Evolutionary conservation across 768 basidiomycete species (phyloP).

Genomic region (Rickenella mellea): DNA sequence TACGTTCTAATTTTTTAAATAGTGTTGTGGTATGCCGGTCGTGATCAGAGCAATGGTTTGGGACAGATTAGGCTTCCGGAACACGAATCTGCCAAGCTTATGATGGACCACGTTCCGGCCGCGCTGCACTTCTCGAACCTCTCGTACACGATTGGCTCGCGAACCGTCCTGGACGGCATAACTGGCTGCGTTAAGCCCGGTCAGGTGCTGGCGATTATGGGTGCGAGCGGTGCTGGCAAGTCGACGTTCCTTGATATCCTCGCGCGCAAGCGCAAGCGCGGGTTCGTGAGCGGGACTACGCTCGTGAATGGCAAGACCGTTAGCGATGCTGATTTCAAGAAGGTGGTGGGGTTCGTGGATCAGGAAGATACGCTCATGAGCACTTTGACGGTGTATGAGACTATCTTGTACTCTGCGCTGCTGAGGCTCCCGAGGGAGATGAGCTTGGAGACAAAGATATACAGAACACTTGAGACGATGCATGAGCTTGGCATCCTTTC

Average conservation of each 20-base stretch:
- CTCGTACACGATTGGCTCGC: constrained; percentile 63
- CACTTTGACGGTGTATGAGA: constrained; percentile 97
- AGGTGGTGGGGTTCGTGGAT: constrained; percentile 91
- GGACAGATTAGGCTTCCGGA: constrained; percentile 72
- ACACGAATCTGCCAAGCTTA: constrained; percentile 71
- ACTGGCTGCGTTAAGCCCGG: constrained; percentile 82
- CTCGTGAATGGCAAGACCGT: constrained; percentile 84
- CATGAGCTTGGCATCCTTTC: constrained; percentile 89
- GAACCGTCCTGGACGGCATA: constrained; percentile 69
- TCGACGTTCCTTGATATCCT: constrained; percentile 95
- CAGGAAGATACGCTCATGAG: constrained; percentile 98
- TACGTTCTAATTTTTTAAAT: constrained; percentile 7
- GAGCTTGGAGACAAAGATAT: constrained; percentile 92
- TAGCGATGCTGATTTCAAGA: constrained; percentile 63
- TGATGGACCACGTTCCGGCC: constrained; percentile 92
- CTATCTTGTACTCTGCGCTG: constrained; percentile 87
- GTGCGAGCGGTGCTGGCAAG: constrained; percentile 93
- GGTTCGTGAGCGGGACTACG: constrained; percentile 60
- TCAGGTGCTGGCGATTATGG: constrained; percentile 92
- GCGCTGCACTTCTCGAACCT: constrained; percentile 84
- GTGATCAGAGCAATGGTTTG: constrained; percentile 54
- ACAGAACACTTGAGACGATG: constrained; percentile 90
- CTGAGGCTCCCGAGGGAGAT: constrained; percentile 88
- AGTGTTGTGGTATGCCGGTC: constrained; percentile 90
- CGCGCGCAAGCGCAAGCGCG: constrained; percentile 82